These are phyloP conservation scores for Chaetomium globosum DNA, from an alignment of 2,329 filamentous ascomycete genomes.

Conservation along the genomic window DNA sequence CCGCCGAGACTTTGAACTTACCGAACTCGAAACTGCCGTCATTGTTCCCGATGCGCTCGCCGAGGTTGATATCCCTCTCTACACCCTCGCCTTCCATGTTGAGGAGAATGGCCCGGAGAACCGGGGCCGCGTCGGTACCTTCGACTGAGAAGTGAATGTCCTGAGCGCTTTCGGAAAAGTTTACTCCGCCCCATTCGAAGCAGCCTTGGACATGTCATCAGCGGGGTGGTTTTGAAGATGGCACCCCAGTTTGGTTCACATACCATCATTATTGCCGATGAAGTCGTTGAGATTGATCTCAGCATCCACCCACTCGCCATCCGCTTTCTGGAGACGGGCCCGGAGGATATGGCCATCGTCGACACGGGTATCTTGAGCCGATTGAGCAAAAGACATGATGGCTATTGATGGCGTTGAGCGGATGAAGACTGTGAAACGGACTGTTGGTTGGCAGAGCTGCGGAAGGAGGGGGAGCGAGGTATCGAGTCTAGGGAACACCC, in stretches of 20 bases:
- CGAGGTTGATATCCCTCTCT: conserved; percentile 56
- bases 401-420: conserved; percentile 1
- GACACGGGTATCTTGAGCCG: conserved; percentile 51
- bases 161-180: conserved; percentile 52
- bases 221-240: not conserved
- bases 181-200: conserved; percentile 50
- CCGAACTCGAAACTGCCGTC: conserved; percentile 50
- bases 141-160: conserved; percentile 54
- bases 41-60: conserved; percentile 57
- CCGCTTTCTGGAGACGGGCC: conserved; percentile 44
- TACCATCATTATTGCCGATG: conserved; percentile 57
- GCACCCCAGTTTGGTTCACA: not conserved
- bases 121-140: conserved; percentile 52
- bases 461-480: not conserved
- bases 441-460: not conserved
- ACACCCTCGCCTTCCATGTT: conserved; percentile 48
- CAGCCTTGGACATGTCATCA: not conserved
- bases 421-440: conserved; percentile 9
- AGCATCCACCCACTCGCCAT: conserved; percentile 50
- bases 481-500: not conserved
- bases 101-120: conserved; percentile 55
- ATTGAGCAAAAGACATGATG: conserved; percentile 54
- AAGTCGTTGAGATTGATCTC: conserved; percentile 53
- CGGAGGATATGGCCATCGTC: conserved; percentile 55
- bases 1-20: conserved; percentile 31